Evolutionary conservation across 2,329 filamentous ascomycete species (phyloP).

Genomic region (Epichloe sylvatica): DNA sequence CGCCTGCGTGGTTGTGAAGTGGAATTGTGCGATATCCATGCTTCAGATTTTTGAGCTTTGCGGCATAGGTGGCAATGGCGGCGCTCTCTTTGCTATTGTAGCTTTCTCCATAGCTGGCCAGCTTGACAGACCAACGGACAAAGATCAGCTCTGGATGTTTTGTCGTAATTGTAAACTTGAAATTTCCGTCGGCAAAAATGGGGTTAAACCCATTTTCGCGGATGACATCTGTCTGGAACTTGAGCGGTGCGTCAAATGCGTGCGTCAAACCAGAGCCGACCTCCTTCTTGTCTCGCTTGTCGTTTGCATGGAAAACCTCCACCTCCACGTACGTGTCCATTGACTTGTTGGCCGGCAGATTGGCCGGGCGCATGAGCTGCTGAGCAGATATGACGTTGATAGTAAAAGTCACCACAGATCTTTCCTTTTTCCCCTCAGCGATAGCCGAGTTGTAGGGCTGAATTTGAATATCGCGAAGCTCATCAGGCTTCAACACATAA

Average conservation of each 20-base stretch:
- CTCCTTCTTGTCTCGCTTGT: constrained; percentile 78
- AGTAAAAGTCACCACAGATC: constrained; percentile 70
- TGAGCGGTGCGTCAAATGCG: constrained; percentile 47
- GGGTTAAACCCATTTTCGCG: constrained; percentile 90
- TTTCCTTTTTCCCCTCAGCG: constrained; percentile 53
- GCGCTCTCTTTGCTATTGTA: constrained; percentile 43
- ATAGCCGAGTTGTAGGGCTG: constrained; percentile 35
- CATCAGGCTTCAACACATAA: constrained; percentile 84
- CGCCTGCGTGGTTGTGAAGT: constrained; percentile 73
- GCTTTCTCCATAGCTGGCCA: constrained; percentile 62
- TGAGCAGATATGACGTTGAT: constrained; percentile 89
- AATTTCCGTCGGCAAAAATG: constrained; percentile 58
- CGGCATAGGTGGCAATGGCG: constrained; percentile 76
- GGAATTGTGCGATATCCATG: constrained; percentile 88
- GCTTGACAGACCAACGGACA: constrained; percentile 82
- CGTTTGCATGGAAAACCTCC: constrained; percentile 86
- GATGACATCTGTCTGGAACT: constrained; percentile 66
- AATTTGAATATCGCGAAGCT: constrained; percentile 59
- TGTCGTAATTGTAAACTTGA: constrained; percentile 75
- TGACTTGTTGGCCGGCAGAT: constrained; percentile 53
- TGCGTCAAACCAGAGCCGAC: constrained; percentile 42
- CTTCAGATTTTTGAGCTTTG: constrained; percentile 78
- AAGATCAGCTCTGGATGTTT: constrained; percentile 90
- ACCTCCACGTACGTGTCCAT: constrained; percentile 93
- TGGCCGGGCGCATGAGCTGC: constrained; percentile 73